Percentiles rank a stretch among this genome's conserved stretches.
Evolutionary conservation across 2,329 filamentous ascomycete species (phyloP).

Genomic region (Atkinsonella texensis): DNA sequence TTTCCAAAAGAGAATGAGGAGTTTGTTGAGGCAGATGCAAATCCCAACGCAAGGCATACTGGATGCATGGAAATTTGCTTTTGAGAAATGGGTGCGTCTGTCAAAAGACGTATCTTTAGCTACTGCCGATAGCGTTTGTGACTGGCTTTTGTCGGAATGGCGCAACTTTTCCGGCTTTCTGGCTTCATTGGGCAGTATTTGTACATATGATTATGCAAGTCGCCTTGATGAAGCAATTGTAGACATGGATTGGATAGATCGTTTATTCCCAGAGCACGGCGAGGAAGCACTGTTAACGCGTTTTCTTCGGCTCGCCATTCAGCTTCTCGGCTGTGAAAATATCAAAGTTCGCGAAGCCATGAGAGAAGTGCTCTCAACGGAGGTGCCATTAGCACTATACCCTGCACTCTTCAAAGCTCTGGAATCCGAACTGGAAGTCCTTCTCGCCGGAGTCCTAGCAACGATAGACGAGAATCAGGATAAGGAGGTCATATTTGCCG

Average conservation of each 20-base stretch:
- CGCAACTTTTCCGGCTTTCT: conserved; percentile 58
- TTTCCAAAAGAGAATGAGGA: conserved; percentile 54
- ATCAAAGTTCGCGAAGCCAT: conserved; percentile 55
- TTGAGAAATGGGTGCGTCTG: conserved; percentile 51
- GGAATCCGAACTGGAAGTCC: conserved; percentile 49
- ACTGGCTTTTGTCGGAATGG: conserved; percentile 50
- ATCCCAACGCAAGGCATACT: conserved; percentile 55
- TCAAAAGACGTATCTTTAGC: conserved; percentile 51
- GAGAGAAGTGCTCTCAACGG: conserved; percentile 52
- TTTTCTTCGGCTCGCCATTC: conserved; percentile 52
- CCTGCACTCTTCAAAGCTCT: conserved; percentile 52
- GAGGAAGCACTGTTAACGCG: conserved; percentile 48
- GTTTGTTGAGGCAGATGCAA: conserved; percentile 46
- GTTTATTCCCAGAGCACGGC: conserved; percentile 42
- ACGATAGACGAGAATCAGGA: conserved; percentile 41
- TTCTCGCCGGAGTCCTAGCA: conserved; percentile 46
- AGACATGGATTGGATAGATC: conserved; percentile 53
- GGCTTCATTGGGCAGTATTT: conserved; percentile 53
- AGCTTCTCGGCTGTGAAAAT: conserved; percentile 52
- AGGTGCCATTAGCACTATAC: conserved; percentile 50
- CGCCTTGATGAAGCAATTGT: conserved; percentile 45
- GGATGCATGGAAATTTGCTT: conserved; percentile 53
- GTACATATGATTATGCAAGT: conserved; percentile 46
- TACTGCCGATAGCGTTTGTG: conserved; percentile 38
- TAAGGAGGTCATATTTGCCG: conserved; percentile 52